Evolutionary conservation across 2,329 filamentous ascomycete species (phyloP), one percentile per base, ranked within the genome.

Genomic region (Leptodontidium sp.): DNA sequence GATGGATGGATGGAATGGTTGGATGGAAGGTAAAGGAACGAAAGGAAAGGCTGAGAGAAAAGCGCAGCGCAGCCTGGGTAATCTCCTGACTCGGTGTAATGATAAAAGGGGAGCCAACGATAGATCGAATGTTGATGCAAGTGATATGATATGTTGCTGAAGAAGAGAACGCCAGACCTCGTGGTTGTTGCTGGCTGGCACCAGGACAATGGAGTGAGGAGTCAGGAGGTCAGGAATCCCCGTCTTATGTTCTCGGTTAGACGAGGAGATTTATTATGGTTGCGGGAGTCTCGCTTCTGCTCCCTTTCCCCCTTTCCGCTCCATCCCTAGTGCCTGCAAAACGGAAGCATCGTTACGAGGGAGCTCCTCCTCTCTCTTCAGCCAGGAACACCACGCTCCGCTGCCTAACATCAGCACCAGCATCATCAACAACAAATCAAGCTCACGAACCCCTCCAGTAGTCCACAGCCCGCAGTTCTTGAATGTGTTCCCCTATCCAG

Each of bases 231-330:
- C 55, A 40, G 55, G 55, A 53, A 26, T 32, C 50, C 50, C 50
- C 14, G 50, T 32, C 26, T 53, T 53, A 53, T 53, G 50, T 14
- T 26, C 55, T 59, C 55, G 55, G 35, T n/a, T 59, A 26, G 35
- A 59, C 21, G 21, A 59, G 32, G 26, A 53, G 50, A 15, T 17
- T 17, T 24, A n/a, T 43, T 59, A 11, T 43, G 12, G 6, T 59
- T 58, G 55, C 55, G 55, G 35, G 55, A 59, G 26, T 40, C 55
- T 59, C 55, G 55, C 55, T 59, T 59, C 26, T 32, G n/a, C n/a
- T 45, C 11, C 40, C 32, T 58, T 58, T 24, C 32, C 8, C 35
- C 5, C 26, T 15, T 2, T 32, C 6, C 24, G 21, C 24, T 15
- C 24, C 24, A 14, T 7, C 15, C 12, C 53, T 21, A 14, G 32